These are phyloP conservation scores for Talaromyces proteolyticus DNA, from an alignment of 495 filamentous ascomycete species.

Conservation along the genomic window DNA sequence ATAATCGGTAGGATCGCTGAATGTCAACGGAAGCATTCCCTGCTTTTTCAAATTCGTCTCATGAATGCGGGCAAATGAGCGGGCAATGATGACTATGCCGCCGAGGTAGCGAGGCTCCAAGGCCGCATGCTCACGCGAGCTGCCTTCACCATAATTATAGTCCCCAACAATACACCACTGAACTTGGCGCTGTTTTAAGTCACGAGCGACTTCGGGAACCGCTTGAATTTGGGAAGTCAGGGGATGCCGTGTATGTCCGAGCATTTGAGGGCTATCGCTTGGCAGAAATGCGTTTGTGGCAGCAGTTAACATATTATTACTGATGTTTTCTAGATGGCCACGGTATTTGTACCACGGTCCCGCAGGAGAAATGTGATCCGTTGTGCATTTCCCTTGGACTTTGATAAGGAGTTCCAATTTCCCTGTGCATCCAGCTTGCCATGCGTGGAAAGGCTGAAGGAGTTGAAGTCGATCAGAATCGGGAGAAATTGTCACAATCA, in stretches of 20 bases:
- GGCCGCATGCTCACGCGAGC: slow-evolving; percentile 18
- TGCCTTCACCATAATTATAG: slow-evolving; percentile 17
- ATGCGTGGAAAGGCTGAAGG: slow-evolving; percentile 9
- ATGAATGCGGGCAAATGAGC: slow-evolving; percentile 18
- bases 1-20: slow-evolving; percentile 10
- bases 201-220: slow-evolving; percentile 12
- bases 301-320: slow-evolving; percentile 18
- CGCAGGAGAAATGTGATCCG: slow-evolving; percentile 17
- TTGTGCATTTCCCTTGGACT: slow-evolving; percentile 19
- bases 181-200: slow-evolving; percentile 6
- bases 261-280: slow-evolving; percentile 10
- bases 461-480: slow-evolving; percentile 14
- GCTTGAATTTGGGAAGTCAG: slow-evolving; percentile 4
- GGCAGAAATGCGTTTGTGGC: slow-evolving; percentile 15
- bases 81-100: slow-evolving; percentile 15
- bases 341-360: slow-evolving; percentile 17
- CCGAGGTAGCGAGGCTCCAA: slow-evolving; percentile 16
- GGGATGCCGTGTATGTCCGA: slow-evolving; percentile 14
- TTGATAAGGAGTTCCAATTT: slow-evolving; percentile 13
- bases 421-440: slow-evolving; percentile 7
- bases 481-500: slow-evolving; percentile 8
- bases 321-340: slow-evolving; percentile 15
- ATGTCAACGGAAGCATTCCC: slow-evolving; percentile 15
- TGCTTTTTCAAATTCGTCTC: slow-evolving; percentile 21
- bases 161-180: slow-evolving; percentile 17